These are phyloP conservation scores for Fusarium anguioides DNA, from an alignment of 2,329 filamentous ascomycete genomes.

Conservation along the genomic window DNA sequence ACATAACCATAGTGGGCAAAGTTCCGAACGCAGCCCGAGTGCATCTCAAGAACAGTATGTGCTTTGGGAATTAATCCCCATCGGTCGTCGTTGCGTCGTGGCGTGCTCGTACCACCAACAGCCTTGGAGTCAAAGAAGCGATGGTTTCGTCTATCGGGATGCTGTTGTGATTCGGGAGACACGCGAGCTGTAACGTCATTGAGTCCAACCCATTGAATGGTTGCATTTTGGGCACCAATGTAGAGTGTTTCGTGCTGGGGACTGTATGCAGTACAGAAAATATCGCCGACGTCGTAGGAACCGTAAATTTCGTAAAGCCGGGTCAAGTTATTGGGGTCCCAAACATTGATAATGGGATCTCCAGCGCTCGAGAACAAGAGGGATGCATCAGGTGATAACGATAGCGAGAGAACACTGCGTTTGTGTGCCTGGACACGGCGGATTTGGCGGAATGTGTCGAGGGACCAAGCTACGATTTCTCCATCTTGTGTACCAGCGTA, in stretches of 20 bases:
- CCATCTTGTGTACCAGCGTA: slow-evolving; percentile 95
- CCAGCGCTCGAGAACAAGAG: slow-evolving; percentile 93
- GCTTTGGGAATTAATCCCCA: slow-evolving; percentile 66
- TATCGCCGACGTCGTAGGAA: slow-evolving; percentile 91
- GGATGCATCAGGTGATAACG: slow-evolving; percentile 77
- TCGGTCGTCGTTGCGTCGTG: slow-evolving; percentile 72
- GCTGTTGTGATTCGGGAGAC: slow-evolving; percentile 71
- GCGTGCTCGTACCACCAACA: slow-evolving; percentile 78
- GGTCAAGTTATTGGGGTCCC: slow-evolving; percentile 81
- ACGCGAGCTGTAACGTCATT: slow-evolving; percentile 71
- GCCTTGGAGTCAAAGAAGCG: slow-evolving; percentile 94
- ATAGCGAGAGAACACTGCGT: slow-evolving; percentile 88
- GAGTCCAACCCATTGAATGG: slow-evolving; percentile 91
- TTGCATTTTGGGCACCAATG: slow-evolving; percentile 92
- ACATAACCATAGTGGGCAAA: slow-evolving; percentile 97
- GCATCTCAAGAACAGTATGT: slow-evolving; percentile 78
- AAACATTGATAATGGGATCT: slow-evolving; percentile 94
- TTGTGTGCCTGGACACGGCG: slow-evolving; percentile 87
- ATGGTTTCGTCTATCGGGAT: slow-evolving; percentile 82
- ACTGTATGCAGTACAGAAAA: slow-evolving; percentile 95
- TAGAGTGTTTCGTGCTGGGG: slow-evolving; percentile 83
- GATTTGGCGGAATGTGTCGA: slow-evolving; percentile 86
- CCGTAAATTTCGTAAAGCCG: slow-evolving; percentile 92
- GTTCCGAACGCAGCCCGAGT: slow-evolving; percentile 80
- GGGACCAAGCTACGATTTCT: slow-evolving; percentile 90